Evolutionary conservation across 805 yeast species (phyloP), one percentile per base, ranked within the genome.

Genomic region (Lipomyces sp.): DNA sequence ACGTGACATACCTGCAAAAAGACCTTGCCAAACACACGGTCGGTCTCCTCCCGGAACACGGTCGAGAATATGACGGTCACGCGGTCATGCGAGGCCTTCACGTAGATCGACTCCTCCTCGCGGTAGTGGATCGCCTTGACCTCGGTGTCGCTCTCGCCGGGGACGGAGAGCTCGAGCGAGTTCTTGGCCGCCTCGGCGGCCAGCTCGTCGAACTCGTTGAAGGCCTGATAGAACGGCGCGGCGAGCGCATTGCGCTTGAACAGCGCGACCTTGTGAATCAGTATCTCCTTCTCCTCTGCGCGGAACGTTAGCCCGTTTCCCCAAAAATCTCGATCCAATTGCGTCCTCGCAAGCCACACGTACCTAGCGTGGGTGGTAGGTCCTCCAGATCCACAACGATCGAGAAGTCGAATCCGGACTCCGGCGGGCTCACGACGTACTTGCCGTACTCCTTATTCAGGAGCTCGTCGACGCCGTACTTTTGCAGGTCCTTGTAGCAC

Each of bases 11-110:
- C 60, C 67, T 88, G 96, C 57, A 88, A 73, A 65, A 88, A 88
- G 33, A 88, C 95, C 68, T 84, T 87, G 38, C 95, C 95, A 61
- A 87, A 85, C 46, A 86, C 78, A 67, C 86, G 88, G 70, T 93
- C 99, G 2, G 98, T 93, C 69, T 93, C 98, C 70, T 93, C 99
- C 65, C 86, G 84, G 77, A 93, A 93, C 22, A 88, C 76, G 3
- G 98, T 93, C 43, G 95, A 87, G 71, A 93, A 93, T 41, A 93
- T 85, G 35, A 91, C 97, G 1, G 99, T 93, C 47, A 93, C 96
- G 69, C 99, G 83, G 70, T 93, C 99, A 65, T 84, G 87, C 31
- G 95, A 82, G 3, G 99, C 95, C 68, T 84, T 83, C 65, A 93
- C 82, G 68, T 80, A 93, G 64, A 93, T 88, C 49, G 89, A 79